A percentile compares a stretch with the other conserved stretches of the same genome.
These are phyloP conservation scores for Helicosporidium sp. DNA, from an alignment of 139 green algal genomes.

Conservation along the genomic window DNA sequence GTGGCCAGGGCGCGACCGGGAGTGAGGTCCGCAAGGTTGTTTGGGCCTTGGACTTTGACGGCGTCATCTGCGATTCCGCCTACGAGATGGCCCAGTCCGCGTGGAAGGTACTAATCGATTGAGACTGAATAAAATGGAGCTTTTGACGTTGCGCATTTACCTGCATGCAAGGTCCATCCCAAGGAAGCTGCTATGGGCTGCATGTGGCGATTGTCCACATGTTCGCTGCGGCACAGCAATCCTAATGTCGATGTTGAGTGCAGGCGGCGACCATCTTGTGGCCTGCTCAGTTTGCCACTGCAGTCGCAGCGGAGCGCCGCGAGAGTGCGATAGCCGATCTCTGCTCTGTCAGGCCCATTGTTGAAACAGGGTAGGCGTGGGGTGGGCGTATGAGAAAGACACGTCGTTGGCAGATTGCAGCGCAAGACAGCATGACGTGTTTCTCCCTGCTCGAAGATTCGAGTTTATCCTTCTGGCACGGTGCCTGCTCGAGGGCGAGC, in stretches of 20 bases:
- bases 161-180: too few relatives aligned
- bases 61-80: slow-evolving; percentile 82
- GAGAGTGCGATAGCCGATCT: slow-evolving; percentile 61
- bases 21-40: too few relatives aligned
- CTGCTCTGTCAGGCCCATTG: slow-evolving; percentile 66
- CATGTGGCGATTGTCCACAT: too few relatives aligned
- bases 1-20: too few relatives aligned
- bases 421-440: not conserved
- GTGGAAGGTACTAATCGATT: too few relatives aligned
- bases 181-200: too few relatives aligned
- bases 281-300: slow-evolving; percentile 63
- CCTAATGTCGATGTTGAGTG: too few relatives aligned
- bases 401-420: too few relatives aligned
- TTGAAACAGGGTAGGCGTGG: slow-evolving; percentile 97
- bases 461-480: slow-evolving; percentile 90
- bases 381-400: too few relatives aligned
- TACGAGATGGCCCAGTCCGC: slow-evolving; percentile 74
- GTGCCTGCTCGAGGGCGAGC: slow-evolving; percentile 58
- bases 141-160: too few relatives aligned
- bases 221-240: too few relatives aligned
- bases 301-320: slow-evolving; percentile 31
- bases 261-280: slow-evolving; percentile 55
- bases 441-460: slow-evolving; percentile 45
- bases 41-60: slow-evolving; percentile 91
- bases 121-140: too few relatives aligned